Evolutionary conservation across 371 early-diverging fungal species (phyloP), one percentile per base, ranked within the genome.

Genomic region (Syncephalastrum sp.): DNA sequence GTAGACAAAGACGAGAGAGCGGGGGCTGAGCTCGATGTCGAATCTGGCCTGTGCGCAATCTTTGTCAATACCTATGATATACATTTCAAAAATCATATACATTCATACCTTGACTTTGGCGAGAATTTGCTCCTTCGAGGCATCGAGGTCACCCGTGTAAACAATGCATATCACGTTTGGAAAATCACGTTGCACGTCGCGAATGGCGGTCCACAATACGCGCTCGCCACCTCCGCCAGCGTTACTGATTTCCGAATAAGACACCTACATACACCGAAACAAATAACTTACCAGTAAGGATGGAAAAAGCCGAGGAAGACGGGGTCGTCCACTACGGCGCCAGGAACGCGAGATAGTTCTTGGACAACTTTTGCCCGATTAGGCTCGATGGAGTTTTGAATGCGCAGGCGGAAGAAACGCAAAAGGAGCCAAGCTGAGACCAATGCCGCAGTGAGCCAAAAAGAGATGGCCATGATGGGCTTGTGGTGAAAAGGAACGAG

Each of bases 221-320:
- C 96, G 83, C 62, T 98, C 98, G 14, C 98, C 98, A 19, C 98
- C 98, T 24, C 97, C 97, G 42, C 96, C 94, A 3, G 88, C 90
- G 72, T 92, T 89, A 63, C 93, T 91, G 65, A 19, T 3, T 5
- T 53, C n/a, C 17, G 48, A 50, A 50, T 14, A 50, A 13, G 15
- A 19, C 5, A 16, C 8, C 0, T 8, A 19, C 33, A 16, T 23
- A 29, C 7, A 7, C 41, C 8, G 14, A 55, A 45, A 42, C 45
- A 7, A 29, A 6, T 6, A 19, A 48, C 12, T 59, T 82, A 87
- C 81, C 91, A 90, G 60, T 88, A 93, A 12, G 93, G 95, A 74
- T 95, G 95, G 69, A 95, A 95, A 70, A 94, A 91, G 2, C 90
- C 92, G 3, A 84, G 70, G 62, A 86, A 68, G 13, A 60, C 24